phyloP scores from a whole-genome alignment of 2,329 filamentous ascomycete genomes.

The Colletotrichum orchidophilum region DNA sequence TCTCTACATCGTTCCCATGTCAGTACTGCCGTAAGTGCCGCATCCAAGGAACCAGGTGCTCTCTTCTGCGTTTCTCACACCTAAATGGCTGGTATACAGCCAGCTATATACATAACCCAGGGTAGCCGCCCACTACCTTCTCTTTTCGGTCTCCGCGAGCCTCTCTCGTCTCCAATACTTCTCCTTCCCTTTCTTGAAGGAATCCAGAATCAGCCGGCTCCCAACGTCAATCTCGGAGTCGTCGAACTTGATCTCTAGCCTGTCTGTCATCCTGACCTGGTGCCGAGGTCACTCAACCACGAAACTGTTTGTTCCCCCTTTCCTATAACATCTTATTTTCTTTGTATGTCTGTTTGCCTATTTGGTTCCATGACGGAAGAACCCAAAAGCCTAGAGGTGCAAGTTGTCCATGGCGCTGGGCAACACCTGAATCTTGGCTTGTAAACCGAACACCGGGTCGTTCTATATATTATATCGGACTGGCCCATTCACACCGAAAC shows the following conservation, averaged over 20 bases:
- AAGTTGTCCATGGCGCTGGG: not conserved
- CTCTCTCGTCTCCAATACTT: constrained; percentile 19
- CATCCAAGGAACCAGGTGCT: constrained; percentile 18
- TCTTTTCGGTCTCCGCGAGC: constrained; percentile 8
- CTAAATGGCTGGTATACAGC: too few relatives aligned
- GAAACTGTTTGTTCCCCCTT: constrained; percentile 29
- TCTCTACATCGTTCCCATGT: constrained; percentile 28
- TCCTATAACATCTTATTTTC: not conserved
- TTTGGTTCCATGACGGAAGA: not conserved
- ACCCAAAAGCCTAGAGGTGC: not conserved
- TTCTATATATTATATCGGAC: constrained; percentile 2
- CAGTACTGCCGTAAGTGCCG: constrained; percentile 31
- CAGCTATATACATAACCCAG: constrained; percentile 24
- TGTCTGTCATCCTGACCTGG: constrained; percentile 1
- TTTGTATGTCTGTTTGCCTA: not conserved
- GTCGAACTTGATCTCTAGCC: constrained; percentile 7
- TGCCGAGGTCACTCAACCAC: not conserved
- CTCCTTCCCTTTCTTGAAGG: not conserved
- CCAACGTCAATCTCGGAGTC: constrained; percentile 17
- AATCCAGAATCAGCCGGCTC: constrained; percentile 18
- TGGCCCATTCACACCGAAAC: constrained; percentile 13
- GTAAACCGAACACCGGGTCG: not conserved
- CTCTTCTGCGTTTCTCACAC: not conserved
- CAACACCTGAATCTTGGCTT: not conserved
- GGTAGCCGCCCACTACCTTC: not conserved